Base-by-base conservation (phyloP, 139 green algal genomes). In the Picochlorum sp. region DNA sequence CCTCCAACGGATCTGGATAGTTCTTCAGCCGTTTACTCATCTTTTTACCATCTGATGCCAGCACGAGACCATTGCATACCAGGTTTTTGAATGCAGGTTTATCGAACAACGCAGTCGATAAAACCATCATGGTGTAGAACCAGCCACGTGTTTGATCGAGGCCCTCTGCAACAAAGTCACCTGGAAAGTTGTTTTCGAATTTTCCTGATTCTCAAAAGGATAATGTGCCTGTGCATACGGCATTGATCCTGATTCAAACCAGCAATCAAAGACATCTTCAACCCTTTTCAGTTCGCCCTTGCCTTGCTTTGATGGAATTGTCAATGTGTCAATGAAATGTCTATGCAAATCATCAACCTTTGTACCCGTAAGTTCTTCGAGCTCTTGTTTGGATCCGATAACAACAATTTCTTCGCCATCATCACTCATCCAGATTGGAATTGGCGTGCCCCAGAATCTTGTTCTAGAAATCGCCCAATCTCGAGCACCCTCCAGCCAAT, bases 51-150 rank as follows among this genome's bases (percentile, higher is more conserved):
- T 99, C 91, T 8, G 81, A 72, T 8, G 94, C 94, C 50, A 99
- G 86, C 74, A 99, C 94, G 34, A 99, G 81, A 13, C 94, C 94
- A 74, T 98, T 99, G 86, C 92, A 98, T 45, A 97, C 92, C 65
- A 98, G 85, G 79, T 97, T 97, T 74, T 95, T 90, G 83, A 98
- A 98, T 14, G 93, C 90, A 3, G 94, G 94, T 67, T 91, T 91
- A 78, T 96, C 89, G 76, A 99, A 99, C 3, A 99, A 84, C 11
- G 94, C 92, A 18, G 94, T 98, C 30, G 85, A 92, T 21, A 99
- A 78, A 57, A 99, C 94, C 91, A 98, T 99, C 21, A 99, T 86
- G 6, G 94, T 99, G 89, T 99, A 99, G 80, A 99, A 99, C 88
- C 86, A 91, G 68, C 90, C 90, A 26, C 87, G 80, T 2, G 90